These are phyloP conservation scores for Ballota nigra DNA, from an alignment of 257 asterid genomes.

Conservation along the genomic window DNA sequence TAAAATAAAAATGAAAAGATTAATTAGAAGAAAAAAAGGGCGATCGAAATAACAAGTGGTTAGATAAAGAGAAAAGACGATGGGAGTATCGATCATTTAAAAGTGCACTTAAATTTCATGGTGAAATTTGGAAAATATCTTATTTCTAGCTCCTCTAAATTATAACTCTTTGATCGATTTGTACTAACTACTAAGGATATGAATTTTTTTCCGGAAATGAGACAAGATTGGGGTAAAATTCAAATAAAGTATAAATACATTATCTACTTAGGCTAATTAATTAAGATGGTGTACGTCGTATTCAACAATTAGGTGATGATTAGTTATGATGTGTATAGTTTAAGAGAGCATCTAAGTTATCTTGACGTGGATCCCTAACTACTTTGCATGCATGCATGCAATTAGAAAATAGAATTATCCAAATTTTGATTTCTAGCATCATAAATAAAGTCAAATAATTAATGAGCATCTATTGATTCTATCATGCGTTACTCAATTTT, in stretches of 20 bases:
- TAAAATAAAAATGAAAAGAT: no score
- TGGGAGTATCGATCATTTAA: no score
- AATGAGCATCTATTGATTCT: background rate
- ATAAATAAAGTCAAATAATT: conserved; percentile 16
- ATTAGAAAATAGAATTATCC: background rate
- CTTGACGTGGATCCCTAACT: background rate
- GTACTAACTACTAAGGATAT: no score
- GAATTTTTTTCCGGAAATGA: no score
- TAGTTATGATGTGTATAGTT: background rate
- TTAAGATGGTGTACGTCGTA: background rate
- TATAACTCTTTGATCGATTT: no score
- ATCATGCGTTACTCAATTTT: conserved; percentile 23
- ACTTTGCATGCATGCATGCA: conserved; percentile 22
- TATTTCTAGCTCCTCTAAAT: no score
- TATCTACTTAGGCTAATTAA: background rate
- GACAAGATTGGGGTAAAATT: background rate
- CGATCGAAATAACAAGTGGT: no score
- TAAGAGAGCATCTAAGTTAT: conserved; percentile 8
- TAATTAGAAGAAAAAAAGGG: no score
- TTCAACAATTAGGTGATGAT: conserved; percentile 26
- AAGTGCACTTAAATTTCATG: no score
- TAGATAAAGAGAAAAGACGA: no score
- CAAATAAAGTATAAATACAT: background rate
- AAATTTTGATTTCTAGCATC: background rate
- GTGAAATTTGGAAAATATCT: no score